Evolutionary conservation across 2,329 filamentous ascomycete genomes (phyloP), one percentile per base, ranked within the genome.

Genomic region (Diaporthe ampelina): DNA sequence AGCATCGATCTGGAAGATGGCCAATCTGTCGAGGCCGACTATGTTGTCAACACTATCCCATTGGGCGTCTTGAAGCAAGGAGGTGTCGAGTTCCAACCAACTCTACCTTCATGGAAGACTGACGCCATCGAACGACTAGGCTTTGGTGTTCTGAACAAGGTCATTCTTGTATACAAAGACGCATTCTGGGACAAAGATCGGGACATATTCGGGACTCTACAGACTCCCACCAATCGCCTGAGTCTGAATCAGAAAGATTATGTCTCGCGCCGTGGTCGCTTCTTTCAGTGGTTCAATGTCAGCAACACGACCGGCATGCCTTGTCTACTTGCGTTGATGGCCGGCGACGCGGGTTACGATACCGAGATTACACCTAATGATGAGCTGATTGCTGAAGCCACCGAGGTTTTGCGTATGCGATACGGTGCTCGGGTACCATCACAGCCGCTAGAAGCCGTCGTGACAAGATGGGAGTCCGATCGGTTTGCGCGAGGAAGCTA

Each of bases 221-320:
- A 95, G 73, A 92, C 94, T 77, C 92, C 95, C 4, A 86, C 88
- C 29, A 90, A 91, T 75, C 86, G 88, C 4, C 88, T 91, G 73
- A 97, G 95, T 80, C 88, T 95, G 72, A 87, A 92, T 58, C 95
- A 97, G 79, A 89, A 90, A 68, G 94, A 98, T 77, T 98, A 98
- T 80, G 87, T 91, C 7, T 86, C 89, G 4, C 92, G 91, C 76
- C 91, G 96, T 70, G 96, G 96, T n/a, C 93, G 95, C 32, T 98
- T 98, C 84, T 99, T 98, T 80, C 91, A 99, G 78, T 98, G 98
- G 90, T 98, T 98, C 90, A 98, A 99, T 79, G 95, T 95, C 72
- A 93, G 95, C 75, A 94, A 95, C 78, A 97, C 94, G 4, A 95
- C 94, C 59, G 97, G 97, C 0, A 87, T 97, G 48, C 97, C 94